Base-by-base conservation (phyloP, 371 early-diverging fungal genomes). In the Mortierella sp. region DNA sequence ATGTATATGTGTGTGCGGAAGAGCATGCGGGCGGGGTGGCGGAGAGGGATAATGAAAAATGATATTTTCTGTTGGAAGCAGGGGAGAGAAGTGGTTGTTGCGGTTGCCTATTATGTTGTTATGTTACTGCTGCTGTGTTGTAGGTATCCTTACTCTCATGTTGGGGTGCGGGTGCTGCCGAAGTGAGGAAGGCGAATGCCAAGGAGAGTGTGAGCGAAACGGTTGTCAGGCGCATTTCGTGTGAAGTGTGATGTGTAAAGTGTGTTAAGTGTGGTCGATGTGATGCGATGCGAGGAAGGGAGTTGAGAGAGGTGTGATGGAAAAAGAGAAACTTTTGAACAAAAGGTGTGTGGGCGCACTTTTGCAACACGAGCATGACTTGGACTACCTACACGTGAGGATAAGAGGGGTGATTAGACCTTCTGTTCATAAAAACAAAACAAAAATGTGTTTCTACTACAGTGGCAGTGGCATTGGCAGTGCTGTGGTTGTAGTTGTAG, bases 111-210 rank as follows among this genome's bases (percentile, higher is more conserved):
- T 13, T 45, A 50, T 19, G 57, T 65, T 58, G 9, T 11, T 58
- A 38, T 26, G 11, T 28, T 58, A 28, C 14, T 21, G n/a, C n/a
- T n/a, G n/a, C n/a, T 38, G 42, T 57, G 13, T n/a, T 31, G 60
- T 38, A 31, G 45, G 24, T 4, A 58, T 54, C 52, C 81, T 73
- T 72, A 77, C 81, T 74, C 70, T 45, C 73, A 21, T 38, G 21
- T 5, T 45, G 79, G 26, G 75, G 79, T 63, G 83, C 72, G 1
- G 78, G 83, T 38, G 76, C 83, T 21, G 79, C 73, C 10, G 79
- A 68, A 14, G 70, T 63, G 11, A 78, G 52, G 28, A 73, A 48
- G 24, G 77, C 68, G 31, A 79, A 26, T 42, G 79, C 73, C 55
- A 73, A 34, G 3, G 75, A 47, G 4, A 73, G 28, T 13, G 73